A percentile compares a stretch with the other conserved stretches of the same genome.
These are phyloP conservation scores for Castanospermum australe DNA, from an alignment of 306 rosid species.

Conservation along the genomic window DNA sequence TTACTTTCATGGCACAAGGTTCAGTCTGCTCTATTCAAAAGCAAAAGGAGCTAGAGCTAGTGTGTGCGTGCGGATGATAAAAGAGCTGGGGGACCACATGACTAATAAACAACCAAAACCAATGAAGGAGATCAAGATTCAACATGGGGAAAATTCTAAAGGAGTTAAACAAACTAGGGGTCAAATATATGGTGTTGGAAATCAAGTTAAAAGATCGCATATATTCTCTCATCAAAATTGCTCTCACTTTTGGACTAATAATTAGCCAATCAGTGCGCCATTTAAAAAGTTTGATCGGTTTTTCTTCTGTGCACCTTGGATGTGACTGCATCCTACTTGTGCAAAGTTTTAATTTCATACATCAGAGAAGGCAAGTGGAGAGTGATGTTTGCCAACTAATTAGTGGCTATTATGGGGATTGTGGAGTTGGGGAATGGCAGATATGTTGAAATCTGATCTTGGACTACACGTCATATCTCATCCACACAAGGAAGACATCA, in stretches of 20 bases:
- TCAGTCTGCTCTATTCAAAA: constrained; percentile 1
- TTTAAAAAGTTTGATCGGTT: constrained; percentile 14
- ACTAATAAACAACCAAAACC: not conserved
- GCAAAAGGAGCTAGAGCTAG: not conserved
- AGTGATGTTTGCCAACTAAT: not conserved
- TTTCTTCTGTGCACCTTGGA: not conserved
- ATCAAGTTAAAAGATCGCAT: constrained; percentile 1
- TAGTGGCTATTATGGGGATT: too few species aligned
- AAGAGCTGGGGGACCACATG: not conserved
- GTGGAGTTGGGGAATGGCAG: too few species aligned
- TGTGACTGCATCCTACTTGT: not conserved
- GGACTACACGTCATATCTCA: too few species aligned
- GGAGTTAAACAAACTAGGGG: not conserved
- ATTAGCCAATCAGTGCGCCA: not conserved
- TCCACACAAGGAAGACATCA: too few species aligned
- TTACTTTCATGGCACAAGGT: constrained; percentile 16
- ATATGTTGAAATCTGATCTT: too few species aligned
- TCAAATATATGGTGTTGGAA: constrained; percentile 16
- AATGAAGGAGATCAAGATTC: not conserved
- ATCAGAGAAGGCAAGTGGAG: not conserved
- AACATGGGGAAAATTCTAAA: not conserved
- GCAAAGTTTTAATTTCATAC: not conserved
- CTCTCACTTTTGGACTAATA: constrained; percentile 27
- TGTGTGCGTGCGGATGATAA: not conserved
- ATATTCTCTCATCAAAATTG: not conserved